Evolutionary conservation across 2,329 filamentous ascomycete genomes (phyloP).

Genomic region (Penicillium sp.): DNA sequence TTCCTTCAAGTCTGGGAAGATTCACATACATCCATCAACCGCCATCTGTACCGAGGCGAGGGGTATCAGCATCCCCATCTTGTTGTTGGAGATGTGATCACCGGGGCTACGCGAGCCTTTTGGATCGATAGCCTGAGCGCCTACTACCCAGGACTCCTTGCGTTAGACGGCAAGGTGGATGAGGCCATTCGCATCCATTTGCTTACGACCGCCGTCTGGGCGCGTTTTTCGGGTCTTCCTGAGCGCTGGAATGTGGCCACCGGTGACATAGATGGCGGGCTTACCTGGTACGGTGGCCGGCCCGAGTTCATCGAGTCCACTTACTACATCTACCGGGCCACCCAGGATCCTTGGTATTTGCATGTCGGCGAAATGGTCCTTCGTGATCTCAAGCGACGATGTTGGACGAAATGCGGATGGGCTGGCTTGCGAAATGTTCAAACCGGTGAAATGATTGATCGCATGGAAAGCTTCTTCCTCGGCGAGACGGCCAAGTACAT

Average conservation of each 20-base stretch:
- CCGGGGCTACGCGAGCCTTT: conserved; percentile 78
- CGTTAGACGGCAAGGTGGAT: conserved; percentile 79
- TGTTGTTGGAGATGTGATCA: conserved; percentile 79
- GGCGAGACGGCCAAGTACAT: conserved; percentile 96
- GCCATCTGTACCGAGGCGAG: conserved; percentile 75
- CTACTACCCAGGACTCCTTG: conserved; percentile 85
- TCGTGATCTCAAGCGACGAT: conserved; percentile 77
- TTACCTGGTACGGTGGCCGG: conserved; percentile 91
- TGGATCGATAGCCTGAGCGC: conserved; percentile 97
- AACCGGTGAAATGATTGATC: conserved; percentile 78
- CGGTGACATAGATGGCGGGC: conserved; percentile 74
- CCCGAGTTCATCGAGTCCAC: conserved; percentile 97
- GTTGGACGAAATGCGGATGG: conserved; percentile 89
- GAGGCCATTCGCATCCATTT: conserved; percentile 87
- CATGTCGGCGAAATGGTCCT: conserved; percentile 94
- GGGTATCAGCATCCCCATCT: conserved; percentile 84
- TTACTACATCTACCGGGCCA: conserved; percentile 91
- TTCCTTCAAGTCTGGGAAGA: conserved; percentile 81
- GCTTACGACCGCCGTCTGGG: conserved; percentile 90
- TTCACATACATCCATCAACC: conserved; percentile 78
- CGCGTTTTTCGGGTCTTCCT: conserved; percentile 83
- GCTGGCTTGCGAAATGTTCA: conserved; percentile 78
- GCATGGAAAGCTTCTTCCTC: conserved; percentile 98
- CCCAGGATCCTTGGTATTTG: conserved; percentile 90
- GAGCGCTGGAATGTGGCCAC: conserved; percentile 89